Percentiles rank a stretch among this genome's conserved stretches.
Evolutionary conservation across 306 rosid genomes (phyloP).

Genomic region (Quillaja saponaria): DNA sequence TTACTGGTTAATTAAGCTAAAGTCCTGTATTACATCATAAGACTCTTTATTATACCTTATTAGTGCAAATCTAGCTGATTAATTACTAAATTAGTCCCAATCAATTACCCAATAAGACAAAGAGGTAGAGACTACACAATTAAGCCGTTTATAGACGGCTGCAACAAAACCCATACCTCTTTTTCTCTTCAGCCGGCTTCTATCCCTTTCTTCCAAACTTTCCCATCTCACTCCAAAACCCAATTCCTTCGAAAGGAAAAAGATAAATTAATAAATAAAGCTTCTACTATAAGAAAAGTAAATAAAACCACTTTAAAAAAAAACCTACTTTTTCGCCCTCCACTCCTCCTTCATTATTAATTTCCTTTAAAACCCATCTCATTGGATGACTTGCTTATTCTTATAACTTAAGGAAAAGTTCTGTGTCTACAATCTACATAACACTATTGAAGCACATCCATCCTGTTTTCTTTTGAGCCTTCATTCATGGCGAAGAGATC

Average conservation of each 20-base stretch:
- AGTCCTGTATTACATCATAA: no score
- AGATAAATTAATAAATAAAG: no score
- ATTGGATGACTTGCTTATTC: constrained; percentile 52
- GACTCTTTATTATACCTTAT: no score
- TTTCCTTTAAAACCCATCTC: constrained; percentile 41
- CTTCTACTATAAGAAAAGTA: no score
- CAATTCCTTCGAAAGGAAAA: no score
- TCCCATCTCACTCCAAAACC: no score
- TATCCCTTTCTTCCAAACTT: background rate
- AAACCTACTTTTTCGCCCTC: constrained; percentile 51
- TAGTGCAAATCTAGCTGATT: background rate
- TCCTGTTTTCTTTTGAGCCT: background rate
- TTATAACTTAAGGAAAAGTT: no score
- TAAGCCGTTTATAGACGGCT: background rate
- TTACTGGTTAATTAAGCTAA: background rate
- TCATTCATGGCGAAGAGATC: constrained; percentile 58
- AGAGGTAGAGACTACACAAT: background rate
- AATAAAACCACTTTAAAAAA: no score
- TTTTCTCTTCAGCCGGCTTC: constrained; percentile 2
- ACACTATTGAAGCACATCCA: background rate
- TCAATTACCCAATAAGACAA: background rate
- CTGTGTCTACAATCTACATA: constrained; percentile 18
- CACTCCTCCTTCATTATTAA: no score
- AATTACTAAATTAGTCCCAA: background rate
- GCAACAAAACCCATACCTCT: constrained; percentile 7